These are phyloP conservation scores for Jamesozyma rosinii DNA, from an alignment of 805 yeast species.

Conservation along the genomic window DNA sequence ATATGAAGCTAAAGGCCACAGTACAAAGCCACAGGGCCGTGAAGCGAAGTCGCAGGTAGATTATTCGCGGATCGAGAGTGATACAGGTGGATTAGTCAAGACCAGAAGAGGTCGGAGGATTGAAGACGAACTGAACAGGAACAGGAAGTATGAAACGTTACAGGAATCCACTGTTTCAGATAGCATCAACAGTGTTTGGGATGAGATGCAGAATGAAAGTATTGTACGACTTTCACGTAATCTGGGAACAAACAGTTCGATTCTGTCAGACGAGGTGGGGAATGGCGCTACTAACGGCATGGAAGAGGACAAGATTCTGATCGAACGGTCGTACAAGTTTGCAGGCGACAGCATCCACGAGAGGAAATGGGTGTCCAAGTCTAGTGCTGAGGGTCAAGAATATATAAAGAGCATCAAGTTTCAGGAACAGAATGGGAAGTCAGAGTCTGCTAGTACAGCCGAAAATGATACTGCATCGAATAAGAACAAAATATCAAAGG, in stretches of 20 bases:
- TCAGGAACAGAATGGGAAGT: constrained; percentile 17
- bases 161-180: constrained; percentile 26
- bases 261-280: constrained; percentile 12
- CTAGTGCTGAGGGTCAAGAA: constrained; percentile 83
- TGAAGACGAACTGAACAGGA: constrained; percentile 31
- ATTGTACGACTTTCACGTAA: constrained; percentile 17
- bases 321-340: constrained; percentile 71
- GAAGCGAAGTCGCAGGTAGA: constrained; percentile 23
- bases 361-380: constrained; percentile 62
- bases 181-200: constrained; percentile 48
- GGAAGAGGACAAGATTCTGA: constrained; percentile 49
- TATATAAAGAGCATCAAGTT: constrained; percentile 49
- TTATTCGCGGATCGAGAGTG: constrained; percentile 48
- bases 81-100: constrained; percentile 54
- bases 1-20: constrained; percentile 28
- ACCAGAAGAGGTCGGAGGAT: constrained; percentile 55
- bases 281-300: constrained; percentile 1
- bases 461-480: background rate
- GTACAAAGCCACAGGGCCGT: constrained; percentile 26
- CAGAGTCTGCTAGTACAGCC: constrained; percentile 9
- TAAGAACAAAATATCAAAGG: constrained; percentile 1
- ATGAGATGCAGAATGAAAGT: constrained; percentile 37
- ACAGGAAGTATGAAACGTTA: constrained; percentile 25
- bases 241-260: constrained; percentile 18
- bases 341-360: constrained; percentile 81